Base-by-base conservation (phyloP, 352 stramenopile genomes). In the Peronospora destructor region DNA sequence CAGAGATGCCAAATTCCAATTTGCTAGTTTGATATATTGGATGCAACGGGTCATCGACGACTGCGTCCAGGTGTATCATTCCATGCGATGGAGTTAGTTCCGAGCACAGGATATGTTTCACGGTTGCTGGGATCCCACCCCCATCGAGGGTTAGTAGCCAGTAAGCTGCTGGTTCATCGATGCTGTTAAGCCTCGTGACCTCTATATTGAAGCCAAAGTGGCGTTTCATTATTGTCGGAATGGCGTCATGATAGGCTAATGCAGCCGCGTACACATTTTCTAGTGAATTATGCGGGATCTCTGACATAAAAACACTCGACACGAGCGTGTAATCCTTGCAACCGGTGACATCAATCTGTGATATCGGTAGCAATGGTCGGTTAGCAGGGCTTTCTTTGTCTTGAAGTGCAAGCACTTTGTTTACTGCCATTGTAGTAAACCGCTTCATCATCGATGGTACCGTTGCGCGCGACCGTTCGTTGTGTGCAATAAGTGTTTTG, bases 401-500 rank as follows among this genome's bases (percentile, higher is more conserved):
- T 30, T 30, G 26, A 6, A 30, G 26, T 2, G 26, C 26, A 10
- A 30, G 5, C 26, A 30, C 8, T 30, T 30, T 30, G 8, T 30
- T 30, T 10, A 30, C 6, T 30, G 26, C 26, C 26, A 30, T 30
- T 2, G 26, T 30, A 6, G 26, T 30, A 30, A 30, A 30, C 5
- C 26, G 26, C 4, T 30, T 30, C 5, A 70, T 53, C 29, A 60
- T 63, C 0, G 56, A 64, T 32, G 64, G 60, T 12, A 70, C 8
- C 16, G 45, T 56, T 3, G 60, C 49, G 16, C 59, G 16, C 2
- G 56, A 63, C n/a, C 61, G 64, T 10, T 57, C 38, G 34, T 61
- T 65, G 40, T 73, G 64, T 26, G 52, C 60, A 32, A 60, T 3
- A 7, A 71, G 41, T 19, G 66, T 19, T 21, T 54, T 53, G 17